Percentiles rank a stretch among this genome's conserved stretches.
Evolutionary conservation across 1,284 basidiomycete species (phyloP).

Genomic region (Boletellus dicymbophilus): DNA sequence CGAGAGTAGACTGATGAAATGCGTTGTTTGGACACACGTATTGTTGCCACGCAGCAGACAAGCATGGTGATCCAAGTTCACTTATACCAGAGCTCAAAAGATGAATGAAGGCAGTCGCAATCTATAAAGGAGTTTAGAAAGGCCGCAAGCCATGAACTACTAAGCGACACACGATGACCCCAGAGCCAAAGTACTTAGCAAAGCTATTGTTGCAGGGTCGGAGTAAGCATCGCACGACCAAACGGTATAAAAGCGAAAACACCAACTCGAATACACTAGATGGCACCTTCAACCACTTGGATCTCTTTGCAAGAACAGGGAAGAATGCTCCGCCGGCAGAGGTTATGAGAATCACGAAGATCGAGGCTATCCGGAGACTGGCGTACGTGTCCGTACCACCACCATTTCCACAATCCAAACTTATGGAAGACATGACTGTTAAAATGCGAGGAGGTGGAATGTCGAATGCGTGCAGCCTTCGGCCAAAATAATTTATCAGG

Average conservation of each 20-base stretch:
- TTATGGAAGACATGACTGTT: constrained; percentile 25
- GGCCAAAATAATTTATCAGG: constrained; percentile 6
- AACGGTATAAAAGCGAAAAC: not conserved
- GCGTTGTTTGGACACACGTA: constrained; percentile 57
- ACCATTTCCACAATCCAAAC: constrained; percentile 32
- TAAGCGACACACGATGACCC: constrained; percentile 71
- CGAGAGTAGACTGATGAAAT: constrained; percentile 1
- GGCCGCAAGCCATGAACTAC: constrained; percentile 8
- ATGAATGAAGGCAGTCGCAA: constrained; percentile 92
- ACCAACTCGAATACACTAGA: constrained; percentile 73
- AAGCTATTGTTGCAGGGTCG: constrained; percentile 66
- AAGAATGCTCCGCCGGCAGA: constrained; percentile 78
- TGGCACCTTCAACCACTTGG: constrained; percentile 63
- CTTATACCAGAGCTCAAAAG: constrained; percentile 77
- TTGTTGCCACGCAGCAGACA: constrained; percentile 67
- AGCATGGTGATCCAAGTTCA: constrained; percentile 72
- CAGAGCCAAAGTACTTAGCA: constrained; percentile 95
- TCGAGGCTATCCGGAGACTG: constrained; percentile 73
- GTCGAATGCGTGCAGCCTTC: not conserved
- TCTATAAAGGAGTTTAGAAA: constrained; percentile 43
- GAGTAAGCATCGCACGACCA: constrained; percentile 3
- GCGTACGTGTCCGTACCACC: constrained; percentile 40
- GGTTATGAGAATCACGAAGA: constrained; percentile 85
- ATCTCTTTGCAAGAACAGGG: constrained; percentile 74
- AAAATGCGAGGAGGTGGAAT: not conserved